These are phyloP conservation scores for Neurospora africana DNA, from an alignment of 495 filamentous ascomycete species.

Conservation along the genomic window DNA sequence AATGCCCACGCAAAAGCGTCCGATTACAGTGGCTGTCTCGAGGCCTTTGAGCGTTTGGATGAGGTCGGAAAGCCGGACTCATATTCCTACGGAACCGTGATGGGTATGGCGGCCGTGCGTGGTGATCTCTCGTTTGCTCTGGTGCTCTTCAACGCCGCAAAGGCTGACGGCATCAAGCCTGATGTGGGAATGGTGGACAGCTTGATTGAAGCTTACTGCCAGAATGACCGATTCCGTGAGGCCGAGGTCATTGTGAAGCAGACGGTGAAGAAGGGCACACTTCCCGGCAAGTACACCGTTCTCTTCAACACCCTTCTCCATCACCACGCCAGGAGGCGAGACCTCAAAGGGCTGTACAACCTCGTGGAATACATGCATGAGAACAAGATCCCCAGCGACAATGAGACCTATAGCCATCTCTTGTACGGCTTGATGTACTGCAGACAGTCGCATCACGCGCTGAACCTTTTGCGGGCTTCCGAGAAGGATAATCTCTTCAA, in stretches of 20 bases:
- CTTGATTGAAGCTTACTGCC: constrained; percentile 59
- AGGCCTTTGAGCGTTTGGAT: constrained; percentile 48
- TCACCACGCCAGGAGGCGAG: constrained; percentile 53
- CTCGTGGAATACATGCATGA: constrained; percentile 54
- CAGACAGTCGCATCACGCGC: constrained; percentile 53
- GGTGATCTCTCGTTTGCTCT: constrained; percentile 64
- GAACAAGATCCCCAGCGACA: constrained; percentile 47
- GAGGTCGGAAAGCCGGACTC: constrained; percentile 38
- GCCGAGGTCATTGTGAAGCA: constrained; percentile 50
- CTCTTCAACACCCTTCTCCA: constrained; percentile 75
- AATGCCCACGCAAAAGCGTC: constrained; percentile 54
- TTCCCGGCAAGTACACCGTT: constrained; percentile 34
- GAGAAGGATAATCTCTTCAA: constrained; percentile 47
- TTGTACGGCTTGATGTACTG: constrained; percentile 57
- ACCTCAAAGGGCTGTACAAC: constrained; percentile 49
- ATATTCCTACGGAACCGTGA: constrained; percentile 58
- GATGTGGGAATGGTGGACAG: constrained; percentile 46
- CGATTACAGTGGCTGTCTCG: constrained; percentile 53
- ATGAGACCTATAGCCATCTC: constrained; percentile 61
- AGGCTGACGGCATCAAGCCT: constrained; percentile 27
- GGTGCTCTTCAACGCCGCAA: constrained; percentile 49
- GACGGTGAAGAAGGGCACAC: constrained; percentile 29
- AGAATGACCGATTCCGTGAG: constrained; percentile 43
- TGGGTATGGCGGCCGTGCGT: constrained; percentile 57
- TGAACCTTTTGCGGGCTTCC: constrained; percentile 49